These are phyloP conservation scores for Penicillium ochrochloron DNA, from an alignment of 495 filamentous ascomycete species.

Conservation along the genomic window DNA sequence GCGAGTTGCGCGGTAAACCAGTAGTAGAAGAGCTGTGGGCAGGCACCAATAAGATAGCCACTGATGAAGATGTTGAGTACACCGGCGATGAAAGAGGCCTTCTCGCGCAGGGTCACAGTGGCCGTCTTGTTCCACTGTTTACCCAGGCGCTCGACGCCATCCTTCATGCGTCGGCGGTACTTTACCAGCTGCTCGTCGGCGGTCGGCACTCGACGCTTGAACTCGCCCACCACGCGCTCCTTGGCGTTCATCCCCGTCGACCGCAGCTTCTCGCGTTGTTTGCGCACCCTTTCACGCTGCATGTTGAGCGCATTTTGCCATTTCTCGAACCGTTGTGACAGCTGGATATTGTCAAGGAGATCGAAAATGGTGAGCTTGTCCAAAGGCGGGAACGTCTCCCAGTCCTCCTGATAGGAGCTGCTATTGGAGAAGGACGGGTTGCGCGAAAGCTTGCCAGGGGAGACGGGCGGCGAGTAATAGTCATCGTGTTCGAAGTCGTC, in stretches of 20 bases:
- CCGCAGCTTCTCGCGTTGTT: constrained; percentile 77
- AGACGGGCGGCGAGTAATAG: constrained; percentile 41
- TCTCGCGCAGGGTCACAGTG: constrained; percentile 86
- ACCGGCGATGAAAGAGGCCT: constrained; percentile 92
- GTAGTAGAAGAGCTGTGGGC: constrained; percentile 82
- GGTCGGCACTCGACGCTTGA: constrained; percentile 78
- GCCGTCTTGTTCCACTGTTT: constrained; percentile 87
- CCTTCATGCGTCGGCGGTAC: constrained; percentile 84
- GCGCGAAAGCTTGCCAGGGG: constrained; percentile 61
- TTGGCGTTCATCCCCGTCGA: constrained; percentile 58
- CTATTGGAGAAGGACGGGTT: constrained; percentile 76
- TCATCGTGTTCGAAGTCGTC: constrained; percentile 40
- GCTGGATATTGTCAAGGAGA: constrained; percentile 88
- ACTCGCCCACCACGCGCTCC: constrained; percentile 85
- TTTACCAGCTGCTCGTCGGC: constrained; percentile 92
- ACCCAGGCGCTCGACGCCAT: constrained; percentile 83
- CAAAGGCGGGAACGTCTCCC: constrained; percentile 85
- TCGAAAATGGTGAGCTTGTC: constrained; percentile 92
- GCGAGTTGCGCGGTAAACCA: constrained; percentile 88
- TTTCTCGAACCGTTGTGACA: constrained; percentile 86
- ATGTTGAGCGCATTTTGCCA: constrained; percentile 75
- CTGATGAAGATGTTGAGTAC: constrained; percentile 97
- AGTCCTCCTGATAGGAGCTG: constrained; percentile 84
- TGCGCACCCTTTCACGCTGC: constrained; percentile 84
- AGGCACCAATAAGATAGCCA: constrained; percentile 88